Evolutionary conservation across 1,284 basidiomycete genomes (phyloP).

Genomic region (Ustilago hordei): DNA sequence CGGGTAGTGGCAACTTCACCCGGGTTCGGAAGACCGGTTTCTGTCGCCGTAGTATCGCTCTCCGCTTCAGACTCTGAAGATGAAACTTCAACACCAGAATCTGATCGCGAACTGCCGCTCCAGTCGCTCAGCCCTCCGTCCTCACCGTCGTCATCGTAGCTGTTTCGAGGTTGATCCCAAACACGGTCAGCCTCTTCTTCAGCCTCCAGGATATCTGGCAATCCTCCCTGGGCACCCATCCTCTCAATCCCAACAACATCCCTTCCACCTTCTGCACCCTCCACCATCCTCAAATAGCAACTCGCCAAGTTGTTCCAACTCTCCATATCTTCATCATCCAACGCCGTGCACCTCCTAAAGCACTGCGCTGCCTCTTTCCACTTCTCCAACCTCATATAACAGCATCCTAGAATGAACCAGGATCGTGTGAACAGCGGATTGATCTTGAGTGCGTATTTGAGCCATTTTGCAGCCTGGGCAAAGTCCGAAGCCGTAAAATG

Average conservation of each 20-base stretch:
- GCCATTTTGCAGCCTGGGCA: constrained; percentile 76
- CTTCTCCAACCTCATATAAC: constrained; percentile 79
- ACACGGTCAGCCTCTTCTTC: constrained; percentile 51
- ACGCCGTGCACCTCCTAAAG: constrained; percentile 85
- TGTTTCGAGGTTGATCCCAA: constrained; percentile 22
- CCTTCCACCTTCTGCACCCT: constrained; percentile 22
- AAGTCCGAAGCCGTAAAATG: constrained; percentile 81
- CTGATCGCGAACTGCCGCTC: constrained; percentile 47
- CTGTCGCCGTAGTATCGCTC: constrained; percentile 40
- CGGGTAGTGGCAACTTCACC: constrained; percentile 7
- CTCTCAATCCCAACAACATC: constrained; percentile 43
- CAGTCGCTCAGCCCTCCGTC: constrained; percentile 38
- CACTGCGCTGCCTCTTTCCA: constrained; percentile 84
- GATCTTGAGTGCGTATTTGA: constrained; percentile 80
- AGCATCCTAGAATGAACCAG: constrained; percentile 97
- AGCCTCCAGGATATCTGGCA: constrained; percentile 50
- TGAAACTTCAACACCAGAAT: constrained; percentile 50
- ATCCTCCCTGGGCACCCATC: constrained; percentile 31
- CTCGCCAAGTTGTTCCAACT: constrained; percentile 98
- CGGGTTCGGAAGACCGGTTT: constrained; percentile 32
- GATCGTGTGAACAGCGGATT: constrained; percentile 87
- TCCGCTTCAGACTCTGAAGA: constrained; percentile 37
- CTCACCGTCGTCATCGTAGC: constrained; percentile 18
- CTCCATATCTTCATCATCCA: constrained; percentile 96
- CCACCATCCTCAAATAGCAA: constrained; percentile 78